These are phyloP conservation scores for Populus trichocarpa DNA, from an alignment of 441 rosid genomes.

Conservation along the genomic window DNA sequence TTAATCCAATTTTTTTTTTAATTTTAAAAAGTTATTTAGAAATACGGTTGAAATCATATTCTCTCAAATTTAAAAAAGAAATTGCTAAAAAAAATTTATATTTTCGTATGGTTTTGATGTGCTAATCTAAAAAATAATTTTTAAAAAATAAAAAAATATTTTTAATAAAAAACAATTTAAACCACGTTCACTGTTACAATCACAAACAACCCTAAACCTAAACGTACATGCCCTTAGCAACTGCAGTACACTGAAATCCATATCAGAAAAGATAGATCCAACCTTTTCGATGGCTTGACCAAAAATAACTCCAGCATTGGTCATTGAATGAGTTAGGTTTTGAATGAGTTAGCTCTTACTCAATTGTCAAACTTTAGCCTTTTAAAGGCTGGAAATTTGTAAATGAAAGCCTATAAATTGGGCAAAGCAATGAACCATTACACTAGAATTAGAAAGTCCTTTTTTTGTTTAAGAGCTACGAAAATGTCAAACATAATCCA, in stretches of 20 bases:
- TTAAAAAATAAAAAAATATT: no score
- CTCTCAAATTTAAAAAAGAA: no score
- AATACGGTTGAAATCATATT: no score
- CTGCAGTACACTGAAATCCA: neutral
- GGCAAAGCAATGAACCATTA: neutral
- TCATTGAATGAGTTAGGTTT: neutral
- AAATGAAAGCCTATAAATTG: neutral
- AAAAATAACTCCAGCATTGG: neutral
- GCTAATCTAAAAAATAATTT: no score
- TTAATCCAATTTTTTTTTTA: no score
- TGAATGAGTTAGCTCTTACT: conserved; percentile 1
- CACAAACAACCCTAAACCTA: no score
- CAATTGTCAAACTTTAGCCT: neutral
- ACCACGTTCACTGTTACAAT: accelerated
- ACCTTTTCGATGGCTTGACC: neutral
- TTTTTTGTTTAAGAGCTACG: neutral
- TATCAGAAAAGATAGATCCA: neutral
- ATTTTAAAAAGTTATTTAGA: no score
- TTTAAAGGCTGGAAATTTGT: neutral
- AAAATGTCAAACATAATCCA: neutral
- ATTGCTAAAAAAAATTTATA: no score
- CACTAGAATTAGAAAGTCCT: neutral
- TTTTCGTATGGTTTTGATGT: no score
- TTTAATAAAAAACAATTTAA: no score
- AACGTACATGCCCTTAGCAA: neutral